Base-by-base conservation (phyloP, 495 filamentous ascomycete genomes). In the Neurospora cerealis region DNA sequence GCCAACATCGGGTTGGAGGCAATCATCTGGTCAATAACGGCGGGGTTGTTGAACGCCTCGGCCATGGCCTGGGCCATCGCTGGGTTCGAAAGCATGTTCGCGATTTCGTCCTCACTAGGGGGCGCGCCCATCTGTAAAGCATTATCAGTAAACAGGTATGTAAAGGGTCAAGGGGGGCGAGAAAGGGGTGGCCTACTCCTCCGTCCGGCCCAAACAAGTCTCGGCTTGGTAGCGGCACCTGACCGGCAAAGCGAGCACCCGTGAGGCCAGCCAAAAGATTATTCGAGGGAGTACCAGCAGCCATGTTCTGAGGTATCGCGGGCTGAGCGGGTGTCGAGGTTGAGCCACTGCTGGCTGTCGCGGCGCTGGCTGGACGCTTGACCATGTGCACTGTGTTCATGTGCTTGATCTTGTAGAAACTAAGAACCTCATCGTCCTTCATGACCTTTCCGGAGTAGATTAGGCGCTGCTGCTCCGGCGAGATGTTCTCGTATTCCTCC, bases 381-480 rank as follows among this genome's bases (percentile, higher is more conserved):
- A 99, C 96, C 78, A 99, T 86, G 81, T 99, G 96, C 74, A 98
- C 89, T 10, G 96, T 98, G 79, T 98, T 93, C n/a, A 93, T 92
- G 72, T 93, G 88, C 83, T 98, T 97, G 82, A 99, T 93, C 84
- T 97, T 99, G 84, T 96, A 97, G 34, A 89, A 88, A 71, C 86
- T 89, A 60, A 99, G 82, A 0, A 92, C 91, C 74, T 98, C 94
- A 48, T 89, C 89, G 79, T 99, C 93, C 84, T 98, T 99, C 83
- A 99, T 87, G 28, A 99, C 95, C 74, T 95, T 90, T 37, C 96
- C 96, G 8, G 95, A 98, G 83, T 98, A 98, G 82, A 99, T 99
- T 76, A 99, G 86, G 62, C 96, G 93, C 82, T 97, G 95, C 69
- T 93, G 88, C 76, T 95, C 96, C 37, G 90, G 86, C 1, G 95